Base-by-base conservation (phyloP, 768 basidiomycete species). In the Nevesoporus exiguus region DNA sequence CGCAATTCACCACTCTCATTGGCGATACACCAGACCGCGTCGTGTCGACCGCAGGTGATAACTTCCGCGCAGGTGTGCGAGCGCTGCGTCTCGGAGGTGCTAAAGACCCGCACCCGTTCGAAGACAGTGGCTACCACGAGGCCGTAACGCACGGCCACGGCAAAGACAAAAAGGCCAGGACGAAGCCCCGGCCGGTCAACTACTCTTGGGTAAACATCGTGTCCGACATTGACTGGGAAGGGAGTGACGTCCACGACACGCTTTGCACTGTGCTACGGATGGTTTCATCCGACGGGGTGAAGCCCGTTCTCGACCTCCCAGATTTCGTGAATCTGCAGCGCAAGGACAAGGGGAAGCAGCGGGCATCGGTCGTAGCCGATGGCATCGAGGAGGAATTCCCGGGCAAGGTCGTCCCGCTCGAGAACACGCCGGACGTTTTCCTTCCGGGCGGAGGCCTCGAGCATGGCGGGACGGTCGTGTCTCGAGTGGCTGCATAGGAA, bases 161-260 rank as follows among this genome's bases (percentile, higher is more conserved):
- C 65, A 71, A 60, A 42, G 59, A 71, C 19, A 67, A 66, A 31
- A 74, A 47, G 75, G 45, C 53, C 25, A 76, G 59, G 40, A 37
- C 57, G 48, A 61, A 71, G 66, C 64, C 68, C 39, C 72, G 75
- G n/a, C 64, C 69, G 53, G 83, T 90, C 27, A 84, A 83, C 44
- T 93, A 93, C 68, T 82, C 85, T 19, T 93, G 90, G 90, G 81
- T 93, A n/a, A 85, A 81, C 64, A 73, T 84, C 36, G 82, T 83
- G 33, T 86, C 88, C 56, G 91, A 92, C 65, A 82, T 92, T 29
- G 91, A 93, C 67, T 86, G 84, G 78, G 88, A 92, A 62, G 91
- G 91, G 25, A 79, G 83, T 52, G 86, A 90, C 66, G 79, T 92
- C 49, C 74, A 82, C 15, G 78, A 82, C 48, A 73, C 78, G 31